phyloP scores from a whole-genome alignment of 1,284 basidiomycete species.

The Ustilago trichophora region DNA sequence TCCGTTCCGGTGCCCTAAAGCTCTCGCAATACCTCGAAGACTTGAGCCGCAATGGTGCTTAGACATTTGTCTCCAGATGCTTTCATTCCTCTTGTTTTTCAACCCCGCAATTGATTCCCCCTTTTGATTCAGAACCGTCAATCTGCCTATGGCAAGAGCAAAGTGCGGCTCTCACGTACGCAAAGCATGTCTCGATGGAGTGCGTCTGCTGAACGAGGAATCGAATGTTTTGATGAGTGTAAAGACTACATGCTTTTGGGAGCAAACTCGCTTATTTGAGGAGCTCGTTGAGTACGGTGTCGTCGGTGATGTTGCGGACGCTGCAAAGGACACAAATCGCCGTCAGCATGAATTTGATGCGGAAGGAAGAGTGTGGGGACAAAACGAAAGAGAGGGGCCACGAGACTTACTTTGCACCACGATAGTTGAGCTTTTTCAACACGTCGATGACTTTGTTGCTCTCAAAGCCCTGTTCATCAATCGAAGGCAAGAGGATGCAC shows the following conservation, averaged over 20 bases:
- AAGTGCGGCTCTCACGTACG: too few relatives aligned
- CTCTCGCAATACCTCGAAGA: slow-evolving; percentile 65
- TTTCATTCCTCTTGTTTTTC: slow-evolving; percentile 1
- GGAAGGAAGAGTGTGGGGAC: neutral
- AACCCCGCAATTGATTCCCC: slow-evolving; percentile 12
- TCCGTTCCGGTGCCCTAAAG: slow-evolving; percentile 64
- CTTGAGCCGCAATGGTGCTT: slow-evolving; percentile 63
- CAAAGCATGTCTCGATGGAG: too few relatives aligned
- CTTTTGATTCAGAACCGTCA: neutral
- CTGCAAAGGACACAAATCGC: slow-evolving; percentile 7
- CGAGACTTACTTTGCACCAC: slow-evolving; percentile 75
- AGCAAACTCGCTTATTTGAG: slow-evolving; percentile 27
- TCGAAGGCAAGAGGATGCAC: neutral
- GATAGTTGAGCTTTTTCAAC: slow-evolving; percentile 87
- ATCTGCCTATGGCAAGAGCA: too few relatives aligned
- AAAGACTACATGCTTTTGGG: slow-evolving; percentile 18
- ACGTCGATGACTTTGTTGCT: slow-evolving; percentile 84
- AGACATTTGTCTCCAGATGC: neutral
- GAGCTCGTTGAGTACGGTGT: slow-evolving; percentile 56
- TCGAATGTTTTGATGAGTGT: neutral
- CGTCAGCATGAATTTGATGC: slow-evolving; percentile 4
- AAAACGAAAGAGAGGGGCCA: neutral
- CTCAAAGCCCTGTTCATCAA: slow-evolving; percentile 73
- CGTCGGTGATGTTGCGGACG: slow-evolving; percentile 57
- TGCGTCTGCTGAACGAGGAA: too few relatives aligned